phyloP scores from a whole-genome alignment of 2,329 filamentous ascomycete genomes.

The Paecilomyces formosus region DNA sequence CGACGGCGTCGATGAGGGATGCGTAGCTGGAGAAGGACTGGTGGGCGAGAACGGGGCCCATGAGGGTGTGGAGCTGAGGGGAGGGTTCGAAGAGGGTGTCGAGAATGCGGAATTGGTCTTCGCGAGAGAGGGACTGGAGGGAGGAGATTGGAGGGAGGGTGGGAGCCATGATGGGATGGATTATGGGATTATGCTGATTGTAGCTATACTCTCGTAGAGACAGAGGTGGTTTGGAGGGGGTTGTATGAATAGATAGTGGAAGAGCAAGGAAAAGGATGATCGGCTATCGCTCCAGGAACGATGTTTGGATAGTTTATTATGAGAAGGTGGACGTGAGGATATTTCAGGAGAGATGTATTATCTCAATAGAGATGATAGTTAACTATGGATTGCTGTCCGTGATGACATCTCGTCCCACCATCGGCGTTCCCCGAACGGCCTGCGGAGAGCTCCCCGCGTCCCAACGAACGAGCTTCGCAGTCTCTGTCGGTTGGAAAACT shows the following conservation, averaged over 20 bases:
- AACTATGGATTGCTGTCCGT: neutral
- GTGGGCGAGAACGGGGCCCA: constrained; percentile 58
- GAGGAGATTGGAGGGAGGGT: constrained; percentile 51
- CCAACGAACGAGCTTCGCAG: neutral
- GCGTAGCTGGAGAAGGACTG: constrained; percentile 59
- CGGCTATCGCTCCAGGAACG: too few relatives aligned
- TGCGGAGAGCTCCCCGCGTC: neutral
- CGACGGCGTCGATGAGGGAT: constrained; percentile 61
- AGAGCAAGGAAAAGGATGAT: too few relatives aligned
- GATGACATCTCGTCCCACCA: neutral
- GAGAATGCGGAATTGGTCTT: constrained; percentile 49
- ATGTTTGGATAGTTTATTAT: too few relatives aligned
- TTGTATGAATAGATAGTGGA: constrained; percentile 3
- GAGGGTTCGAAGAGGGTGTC: constrained; percentile 83
- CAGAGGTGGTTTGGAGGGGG: constrained; percentile 5
- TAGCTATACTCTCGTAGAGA: constrained; percentile 13
- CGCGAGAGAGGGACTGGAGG: constrained; percentile 50
- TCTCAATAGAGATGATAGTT: neutral
- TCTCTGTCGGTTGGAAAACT: too few relatives aligned
- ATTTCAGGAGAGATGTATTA: neutral
- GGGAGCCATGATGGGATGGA: constrained; percentile 11
- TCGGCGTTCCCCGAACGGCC: neutral
- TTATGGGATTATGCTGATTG: constrained; percentile 1
- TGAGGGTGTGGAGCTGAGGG: constrained; percentile 62
- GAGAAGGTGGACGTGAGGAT: neutral